These are phyloP conservation scores for Arctium lappa DNA, from an alignment of 129 eudicot species.

Conservation along the genomic window DNA sequence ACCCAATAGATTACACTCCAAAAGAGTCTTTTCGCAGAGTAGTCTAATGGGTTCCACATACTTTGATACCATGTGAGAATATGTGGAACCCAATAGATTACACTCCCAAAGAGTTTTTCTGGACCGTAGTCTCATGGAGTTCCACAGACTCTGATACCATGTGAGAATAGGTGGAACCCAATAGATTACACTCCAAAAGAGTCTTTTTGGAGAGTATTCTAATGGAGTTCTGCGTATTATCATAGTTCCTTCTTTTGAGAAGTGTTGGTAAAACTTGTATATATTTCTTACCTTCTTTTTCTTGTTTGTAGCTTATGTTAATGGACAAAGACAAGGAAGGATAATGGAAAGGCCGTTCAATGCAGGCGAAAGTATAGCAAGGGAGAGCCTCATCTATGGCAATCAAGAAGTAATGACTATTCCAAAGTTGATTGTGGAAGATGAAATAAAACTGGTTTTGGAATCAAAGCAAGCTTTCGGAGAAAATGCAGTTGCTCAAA, in stretches of 20 bases:
- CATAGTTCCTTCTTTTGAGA: background rate
- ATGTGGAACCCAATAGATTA: background rate
- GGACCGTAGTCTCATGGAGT: background rate
- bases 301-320: slow-evolving; percentile 77
- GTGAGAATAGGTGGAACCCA: background rate
- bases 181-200: background rate
- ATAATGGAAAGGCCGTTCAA: slow-evolving; percentile 82
- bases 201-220: background rate
- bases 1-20: too few species aligned
- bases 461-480: slow-evolving; percentile 49
- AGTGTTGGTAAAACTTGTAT: background rate
- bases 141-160: background rate
- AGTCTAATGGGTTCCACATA: too few species aligned
- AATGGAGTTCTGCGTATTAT: background rate
- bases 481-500: slow-evolving; percentile 41
- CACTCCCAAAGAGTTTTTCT: background rate
- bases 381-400: slow-evolving; percentile 45
- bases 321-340: slow-evolving; percentile 92
- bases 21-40: too few species aligned
- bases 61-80: background rate
- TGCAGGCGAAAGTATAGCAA: slow-evolving; percentile 74
- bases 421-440: slow-evolving; percentile 66
- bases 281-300: slow-evolving; percentile 6
- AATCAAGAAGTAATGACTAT: slow-evolving; percentile 22
- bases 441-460: slow-evolving; percentile 68